Conservation (phyloP, 2,329 filamentous ascomycete species). For the Diaporthe velutina region DNA sequence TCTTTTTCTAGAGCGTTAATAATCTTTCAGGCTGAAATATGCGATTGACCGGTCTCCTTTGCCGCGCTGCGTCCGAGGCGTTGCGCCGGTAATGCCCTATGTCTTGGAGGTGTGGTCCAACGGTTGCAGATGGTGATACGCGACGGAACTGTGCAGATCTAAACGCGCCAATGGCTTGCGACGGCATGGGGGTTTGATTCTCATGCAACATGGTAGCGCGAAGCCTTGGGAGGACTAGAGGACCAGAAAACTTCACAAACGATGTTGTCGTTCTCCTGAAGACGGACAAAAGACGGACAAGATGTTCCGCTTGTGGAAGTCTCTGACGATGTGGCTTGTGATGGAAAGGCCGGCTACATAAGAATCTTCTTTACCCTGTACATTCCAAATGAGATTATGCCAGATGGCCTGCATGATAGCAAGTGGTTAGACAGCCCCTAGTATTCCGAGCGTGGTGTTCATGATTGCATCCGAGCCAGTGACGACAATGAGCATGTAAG, state of each 20-base stretch:
- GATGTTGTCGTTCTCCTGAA: not conserved
- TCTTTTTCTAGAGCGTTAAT: not conserved
- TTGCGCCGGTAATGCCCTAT: not conserved
- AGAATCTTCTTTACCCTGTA: not conserved
- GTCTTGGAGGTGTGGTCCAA: slow-evolving; percentile 1
- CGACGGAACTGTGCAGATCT: slow-evolving; percentile 1
- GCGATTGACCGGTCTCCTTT: not conserved
- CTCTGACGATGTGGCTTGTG: not conserved
- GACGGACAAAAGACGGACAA: not conserved
- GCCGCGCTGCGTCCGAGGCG: not conserved
- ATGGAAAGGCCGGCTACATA: not conserved
- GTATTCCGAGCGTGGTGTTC: not conserved
- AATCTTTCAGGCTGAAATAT: not conserved
- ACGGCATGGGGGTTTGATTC: not conserved
- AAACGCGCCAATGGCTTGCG: slow-evolving; percentile 2
- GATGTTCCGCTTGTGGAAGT: not conserved
- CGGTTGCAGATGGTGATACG: slow-evolving; percentile 22
- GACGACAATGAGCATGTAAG: slow-evolving; percentile 1
- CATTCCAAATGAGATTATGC: not conserved
- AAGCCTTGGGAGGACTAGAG: not conserved
- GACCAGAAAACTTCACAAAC: not conserved
- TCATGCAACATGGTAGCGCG: not conserved
- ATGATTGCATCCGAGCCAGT: not conserved
- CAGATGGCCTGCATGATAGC: not conserved
- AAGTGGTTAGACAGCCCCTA: not conserved